Conservation (phyloP, 345 rosid genomes). For the Corchorus olitorius region DNA sequence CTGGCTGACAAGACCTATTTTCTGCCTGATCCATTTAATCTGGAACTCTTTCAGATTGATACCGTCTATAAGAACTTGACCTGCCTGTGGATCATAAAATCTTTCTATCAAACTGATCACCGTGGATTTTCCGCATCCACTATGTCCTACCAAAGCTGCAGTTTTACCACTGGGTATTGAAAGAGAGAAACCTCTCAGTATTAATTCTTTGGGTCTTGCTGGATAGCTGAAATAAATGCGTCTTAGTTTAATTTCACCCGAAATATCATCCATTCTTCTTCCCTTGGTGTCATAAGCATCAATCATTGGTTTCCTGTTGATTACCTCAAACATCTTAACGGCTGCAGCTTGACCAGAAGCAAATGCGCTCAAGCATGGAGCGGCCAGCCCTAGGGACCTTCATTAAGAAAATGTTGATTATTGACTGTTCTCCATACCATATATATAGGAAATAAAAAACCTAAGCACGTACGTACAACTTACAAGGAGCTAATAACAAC, state of each 20-base stretch:
- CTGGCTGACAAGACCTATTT: slow-evolving; percentile 79
- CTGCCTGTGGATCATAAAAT: slow-evolving; percentile 72
- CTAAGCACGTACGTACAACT: slow-evolving; percentile 16
- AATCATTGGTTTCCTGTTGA: slow-evolving; percentile 61
- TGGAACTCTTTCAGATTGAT: slow-evolving; percentile 62
- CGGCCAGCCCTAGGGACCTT: slow-evolving; percentile 84
- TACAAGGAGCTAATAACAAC: slow-evolving; percentile 80
- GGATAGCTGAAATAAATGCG: slow-evolving; percentile 75
- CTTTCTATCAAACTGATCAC: slow-evolving; percentile 74
- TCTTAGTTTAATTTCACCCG: slow-evolving; percentile 60
- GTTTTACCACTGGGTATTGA: slow-evolving; percentile 64
- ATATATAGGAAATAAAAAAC: neutral
- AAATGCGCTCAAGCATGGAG: slow-evolving; percentile 72
- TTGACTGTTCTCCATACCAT: neutral
- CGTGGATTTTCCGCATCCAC: slow-evolving; percentile 86
- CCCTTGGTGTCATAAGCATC: slow-evolving; percentile 62
- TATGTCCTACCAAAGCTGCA: slow-evolving; percentile 81
- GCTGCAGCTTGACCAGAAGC: slow-evolving; percentile 81
- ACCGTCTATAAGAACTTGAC: slow-evolving; percentile 65
- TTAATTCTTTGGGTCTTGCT: slow-evolving; percentile 68
- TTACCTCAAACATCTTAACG: slow-evolving; percentile 73
- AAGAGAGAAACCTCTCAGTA: slow-evolving; percentile 64
- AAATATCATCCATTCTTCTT: slow-evolving; percentile 48
- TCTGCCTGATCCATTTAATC: slow-evolving; percentile 67
- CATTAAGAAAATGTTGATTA: neutral